Evolutionary conservation across 805 yeast genomes (phyloP), one percentile per base, ranked within the genome.

Genomic region (Starmerella apis): DNA sequence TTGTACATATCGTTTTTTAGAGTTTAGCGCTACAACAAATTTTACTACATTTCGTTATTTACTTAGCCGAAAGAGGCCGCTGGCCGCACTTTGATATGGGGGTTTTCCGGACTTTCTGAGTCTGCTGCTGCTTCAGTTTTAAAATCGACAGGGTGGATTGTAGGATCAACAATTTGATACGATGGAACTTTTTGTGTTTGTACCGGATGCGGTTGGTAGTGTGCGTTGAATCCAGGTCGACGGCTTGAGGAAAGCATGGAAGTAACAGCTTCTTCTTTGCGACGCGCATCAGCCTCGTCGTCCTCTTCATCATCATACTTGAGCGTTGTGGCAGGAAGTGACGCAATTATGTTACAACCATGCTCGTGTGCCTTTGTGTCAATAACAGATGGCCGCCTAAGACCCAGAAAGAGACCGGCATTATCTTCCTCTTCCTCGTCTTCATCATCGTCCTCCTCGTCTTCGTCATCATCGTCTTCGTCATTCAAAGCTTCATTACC

Each of bases 311-410:
- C 80, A 7, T 86, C 85, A 62, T 78, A 78, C 62, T 88, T 87
- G 49, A 90, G 74, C 0, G 86, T 79, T 0, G 97, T 87, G 2
- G 96, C 80, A 2, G 97, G 96, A 47, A 90, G 68, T 39, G 79
- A 71, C 32, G 86, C 86, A 55, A 88, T 87, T 10, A 86, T 83
- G 39, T 76, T 75, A 54, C 63, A 61, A 52, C 58, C 49, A 48
- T 57, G 25, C 33, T 41, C 48, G 18, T 45, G 36, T 14, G 23
- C 28, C 32, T 31, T 52, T 23, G 38, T 47, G 32, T 42, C 61
- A 48, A 43, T 63, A 55, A 32, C 59, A 54, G 46, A 64, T 44
- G 52, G 67, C 59, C 51, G 66, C 58, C 69, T 62, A 10, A 79
- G 81, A 58, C 74, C 76, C 41, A 80, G 65, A 65, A 79, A 81